Percentiles rank a stretch among this genome's conserved stretches.
Evolutionary conservation across 768 basidiomycete genomes (phyloP).

Genomic region (Kockovaella imperatae): DNA sequence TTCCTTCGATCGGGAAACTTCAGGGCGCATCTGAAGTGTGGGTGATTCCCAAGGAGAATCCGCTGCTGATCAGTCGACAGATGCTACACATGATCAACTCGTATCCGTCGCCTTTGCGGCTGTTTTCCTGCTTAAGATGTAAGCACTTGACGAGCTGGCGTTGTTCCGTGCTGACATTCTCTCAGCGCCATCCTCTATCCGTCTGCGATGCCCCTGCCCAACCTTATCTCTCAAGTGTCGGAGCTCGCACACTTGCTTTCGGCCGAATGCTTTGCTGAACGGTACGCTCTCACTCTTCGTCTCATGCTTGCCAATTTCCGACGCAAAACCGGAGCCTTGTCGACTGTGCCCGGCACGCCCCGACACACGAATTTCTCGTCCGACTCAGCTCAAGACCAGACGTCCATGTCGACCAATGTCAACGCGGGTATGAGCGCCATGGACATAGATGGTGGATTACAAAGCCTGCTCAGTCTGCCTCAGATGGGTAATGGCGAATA

Average conservation of each 20-base stretch:
- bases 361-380: conserved; percentile 4
- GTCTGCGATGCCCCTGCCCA: conserved; percentile 65
- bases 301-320: conserved; percentile 89
- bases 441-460: conserved; percentile 28
- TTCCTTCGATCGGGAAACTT: conserved; percentile 57
- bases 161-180: not conserved
- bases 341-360: conserved; percentile 38
- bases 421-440: conserved; percentile 1
- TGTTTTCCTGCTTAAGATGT: conserved; percentile 83
- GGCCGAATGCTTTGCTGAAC: conserved; percentile 78
- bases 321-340: conserved; percentile 67
- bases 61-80: conserved; percentile 50
- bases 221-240: conserved; percentile 75
- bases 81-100: conserved; percentile 86
- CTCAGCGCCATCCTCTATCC: conserved; percentile 72
- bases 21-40: conserved; percentile 32
- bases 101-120: conserved; percentile 87
- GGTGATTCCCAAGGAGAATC: not conserved
- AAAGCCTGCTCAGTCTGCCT: conserved; percentile 29
- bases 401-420: not conserved
- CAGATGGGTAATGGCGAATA: conserved; percentile 6
- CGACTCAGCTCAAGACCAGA: conserved; percentile 1
- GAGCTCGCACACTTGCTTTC: conserved; percentile 82
- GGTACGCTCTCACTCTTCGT: conserved; percentile 82
- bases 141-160: not conserved